Percentiles rank a stretch among this genome's conserved stretches.
phyloP scores from a whole-genome alignment of 2,329 filamentous ascomycete genomes.

The Aspergillus viridinutans region DNA sequence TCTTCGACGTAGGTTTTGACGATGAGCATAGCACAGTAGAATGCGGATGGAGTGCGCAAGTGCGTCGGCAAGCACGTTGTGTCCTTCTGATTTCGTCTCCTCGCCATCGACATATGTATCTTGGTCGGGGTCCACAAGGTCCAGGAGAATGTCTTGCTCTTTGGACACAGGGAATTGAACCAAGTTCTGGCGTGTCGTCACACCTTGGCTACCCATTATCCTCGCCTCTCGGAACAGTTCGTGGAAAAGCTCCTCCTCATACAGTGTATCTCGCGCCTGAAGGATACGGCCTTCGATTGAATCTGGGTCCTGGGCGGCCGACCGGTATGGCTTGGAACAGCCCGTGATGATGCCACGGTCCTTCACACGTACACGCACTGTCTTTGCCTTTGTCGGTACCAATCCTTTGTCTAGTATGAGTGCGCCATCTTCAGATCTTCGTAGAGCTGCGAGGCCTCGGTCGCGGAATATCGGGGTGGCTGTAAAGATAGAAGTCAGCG shows the following conservation, averaged over 20 bases:
- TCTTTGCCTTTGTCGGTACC: conserved; percentile 48
- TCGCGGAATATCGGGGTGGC: conserved; percentile 57
- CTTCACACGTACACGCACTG: conserved; percentile 65
- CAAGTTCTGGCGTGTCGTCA: conserved; percentile 58
- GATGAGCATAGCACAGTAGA: conserved; percentile 73
- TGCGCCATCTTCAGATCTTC: conserved; percentile 68
- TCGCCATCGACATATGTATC: conserved; percentile 27
- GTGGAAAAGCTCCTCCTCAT: conserved; percentile 75
- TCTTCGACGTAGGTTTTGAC: conserved; percentile 63
- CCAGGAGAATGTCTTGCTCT: conserved; percentile 59
- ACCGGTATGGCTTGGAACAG: conserved; percentile 33
- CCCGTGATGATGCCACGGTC: conserved; percentile 57
- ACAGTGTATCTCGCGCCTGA: conserved; percentile 48
- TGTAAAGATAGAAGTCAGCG: conserved; percentile 14
- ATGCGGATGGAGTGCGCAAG: conserved; percentile 67
- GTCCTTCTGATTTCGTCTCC: conserved; percentile 18
- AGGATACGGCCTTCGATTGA: conserved; percentile 35
- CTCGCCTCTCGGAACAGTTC: conserved; percentile 82
- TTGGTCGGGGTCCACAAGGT: conserved; percentile 60
- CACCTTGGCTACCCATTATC: conserved; percentile 64
- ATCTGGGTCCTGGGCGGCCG: conserved; percentile 16
- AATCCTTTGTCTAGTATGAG: conserved; percentile 67
- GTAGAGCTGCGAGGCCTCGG: conserved; percentile 75
- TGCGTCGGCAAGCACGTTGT: conserved; percentile 56
- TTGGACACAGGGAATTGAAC: conserved; percentile 55